Evolutionary conservation across 768 basidiomycete species (phyloP).

Genomic region (Naganishia randhawae): DNA sequence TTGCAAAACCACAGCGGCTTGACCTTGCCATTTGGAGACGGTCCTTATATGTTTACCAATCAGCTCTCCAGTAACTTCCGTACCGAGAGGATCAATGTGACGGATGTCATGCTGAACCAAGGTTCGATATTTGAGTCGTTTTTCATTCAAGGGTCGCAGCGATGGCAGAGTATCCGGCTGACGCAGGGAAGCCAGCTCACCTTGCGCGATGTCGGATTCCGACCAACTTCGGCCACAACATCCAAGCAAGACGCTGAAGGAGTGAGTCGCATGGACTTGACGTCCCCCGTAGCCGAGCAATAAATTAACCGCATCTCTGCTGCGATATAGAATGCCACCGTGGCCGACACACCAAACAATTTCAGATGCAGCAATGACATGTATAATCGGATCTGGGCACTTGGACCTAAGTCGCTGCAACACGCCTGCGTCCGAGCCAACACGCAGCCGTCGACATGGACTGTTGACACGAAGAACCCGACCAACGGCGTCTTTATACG

Average conservation of each 20-base stretch:
- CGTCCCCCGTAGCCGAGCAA: neutral
- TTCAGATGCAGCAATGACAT: neutral
- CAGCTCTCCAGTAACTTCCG: slow-evolving; percentile 5
- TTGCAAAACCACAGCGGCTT: neutral
- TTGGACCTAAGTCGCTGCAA: neutral
- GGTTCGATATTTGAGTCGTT: neutral
- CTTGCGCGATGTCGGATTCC: neutral
- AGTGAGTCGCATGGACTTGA: neutral
- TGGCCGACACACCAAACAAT: neutral
- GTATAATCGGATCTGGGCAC: neutral
- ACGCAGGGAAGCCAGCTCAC: neutral
- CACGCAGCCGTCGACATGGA: neutral
- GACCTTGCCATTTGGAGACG: neutral
- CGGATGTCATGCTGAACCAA: neutral
- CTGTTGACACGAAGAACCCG: neutral
- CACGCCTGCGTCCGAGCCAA: neutral
- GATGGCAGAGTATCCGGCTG: neutral
- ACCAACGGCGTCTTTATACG: neutral
- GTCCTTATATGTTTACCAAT: neutral
- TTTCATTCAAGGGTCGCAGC: slow-evolving; percentile 12
- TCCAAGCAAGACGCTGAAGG: neutral
- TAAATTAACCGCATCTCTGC: neutral
- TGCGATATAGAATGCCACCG: neutral
- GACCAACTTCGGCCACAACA: neutral
- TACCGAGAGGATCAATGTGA: neutral